phyloP scores from a whole-genome alignment of 495 filamentous ascomycete genomes.

The Trichocladium uniseriatum region DNA sequence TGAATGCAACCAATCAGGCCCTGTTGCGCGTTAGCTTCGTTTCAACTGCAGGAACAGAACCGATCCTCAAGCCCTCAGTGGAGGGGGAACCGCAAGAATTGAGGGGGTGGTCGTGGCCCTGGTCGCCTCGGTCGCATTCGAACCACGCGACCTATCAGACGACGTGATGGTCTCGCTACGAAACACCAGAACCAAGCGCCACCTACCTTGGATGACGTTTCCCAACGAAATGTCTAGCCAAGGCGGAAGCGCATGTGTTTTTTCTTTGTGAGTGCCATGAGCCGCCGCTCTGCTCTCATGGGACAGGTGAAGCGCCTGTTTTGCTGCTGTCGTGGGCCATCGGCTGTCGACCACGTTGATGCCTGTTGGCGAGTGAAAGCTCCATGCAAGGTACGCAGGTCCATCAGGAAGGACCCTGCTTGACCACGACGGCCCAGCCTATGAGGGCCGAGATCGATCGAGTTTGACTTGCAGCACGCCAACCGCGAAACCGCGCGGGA shows the following conservation, averaged over 20 bases:
- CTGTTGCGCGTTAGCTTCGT: constrained; percentile 15
- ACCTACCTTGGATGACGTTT: neutral
- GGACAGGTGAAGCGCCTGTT: too few species aligned
- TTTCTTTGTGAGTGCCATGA: too few species aligned
- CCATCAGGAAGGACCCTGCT: neutral
- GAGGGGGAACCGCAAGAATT: constrained; percentile 5
- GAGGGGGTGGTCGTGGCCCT: neutral
- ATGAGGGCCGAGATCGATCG: too few species aligned
- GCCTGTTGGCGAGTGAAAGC: neutral
- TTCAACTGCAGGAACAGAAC: constrained; percentile 29
- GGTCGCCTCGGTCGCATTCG: neutral
- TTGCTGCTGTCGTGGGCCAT: constrained; percentile 2
- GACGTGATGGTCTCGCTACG: too few species aligned
- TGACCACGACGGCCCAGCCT: neutral
- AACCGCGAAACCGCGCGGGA: constrained; percentile 7
- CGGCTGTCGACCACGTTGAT: constrained; percentile 4
- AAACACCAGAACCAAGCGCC: too few species aligned
- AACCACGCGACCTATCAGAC: neutral
- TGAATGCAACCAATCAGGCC: constrained; percentile 18
- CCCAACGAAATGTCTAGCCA: too few species aligned
- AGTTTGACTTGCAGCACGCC: too few species aligned
- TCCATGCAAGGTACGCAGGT: constrained; percentile 7
- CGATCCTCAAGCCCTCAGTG: constrained; percentile 8
- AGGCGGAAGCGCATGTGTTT: too few species aligned
- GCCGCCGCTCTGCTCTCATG: too few species aligned